phyloP scores from a whole-genome alignment of 306 rosid species.

The Senna tora region DNA sequence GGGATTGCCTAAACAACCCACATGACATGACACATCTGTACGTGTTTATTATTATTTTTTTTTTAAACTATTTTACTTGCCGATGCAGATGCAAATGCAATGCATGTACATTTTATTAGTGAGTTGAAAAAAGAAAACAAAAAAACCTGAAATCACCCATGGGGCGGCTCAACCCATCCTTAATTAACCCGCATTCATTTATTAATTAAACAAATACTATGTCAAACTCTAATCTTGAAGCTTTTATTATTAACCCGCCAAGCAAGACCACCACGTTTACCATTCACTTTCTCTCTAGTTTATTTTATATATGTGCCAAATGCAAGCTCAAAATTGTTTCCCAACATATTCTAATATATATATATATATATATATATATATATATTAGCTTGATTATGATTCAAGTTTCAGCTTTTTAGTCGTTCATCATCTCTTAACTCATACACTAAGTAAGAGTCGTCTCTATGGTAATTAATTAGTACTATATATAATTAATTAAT shows the following conservation, averaged over 20 bases:
- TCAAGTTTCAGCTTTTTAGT: not conserved
- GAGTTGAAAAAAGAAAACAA: too few relatives aligned
- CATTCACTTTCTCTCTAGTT: too few relatives aligned
- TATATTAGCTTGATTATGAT: too few relatives aligned
- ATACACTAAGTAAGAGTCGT: not conserved
- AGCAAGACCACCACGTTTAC: not conserved
- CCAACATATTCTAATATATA: too few relatives aligned
- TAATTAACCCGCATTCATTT: constrained; percentile 30
- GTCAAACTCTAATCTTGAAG: not conserved
- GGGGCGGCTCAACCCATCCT: constrained; percentile 33
- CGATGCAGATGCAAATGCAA: constrained; percentile 35
- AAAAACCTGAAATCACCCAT: not conserved
- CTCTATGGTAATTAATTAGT: not conserved
- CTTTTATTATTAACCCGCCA: not conserved
- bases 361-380: too few relatives aligned
- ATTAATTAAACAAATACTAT: not conserved
- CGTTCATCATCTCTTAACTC: not conserved
- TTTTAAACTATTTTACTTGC: constrained; percentile 42
- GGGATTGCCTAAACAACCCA: constrained; percentile 27
- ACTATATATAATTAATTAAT: too few relatives aligned
- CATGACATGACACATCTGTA: constrained; percentile 50
- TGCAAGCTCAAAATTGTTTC: not conserved
- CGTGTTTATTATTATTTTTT: constrained; percentile 24
- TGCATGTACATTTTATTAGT: too few relatives aligned
- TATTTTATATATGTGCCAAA: too few relatives aligned